A percentile compares a stretch with the other conserved stretches of the same genome.
Evolutionary conservation across 1,284 basidiomycete species (phyloP).

Genomic region (Naganishia liquefaciens): DNA sequence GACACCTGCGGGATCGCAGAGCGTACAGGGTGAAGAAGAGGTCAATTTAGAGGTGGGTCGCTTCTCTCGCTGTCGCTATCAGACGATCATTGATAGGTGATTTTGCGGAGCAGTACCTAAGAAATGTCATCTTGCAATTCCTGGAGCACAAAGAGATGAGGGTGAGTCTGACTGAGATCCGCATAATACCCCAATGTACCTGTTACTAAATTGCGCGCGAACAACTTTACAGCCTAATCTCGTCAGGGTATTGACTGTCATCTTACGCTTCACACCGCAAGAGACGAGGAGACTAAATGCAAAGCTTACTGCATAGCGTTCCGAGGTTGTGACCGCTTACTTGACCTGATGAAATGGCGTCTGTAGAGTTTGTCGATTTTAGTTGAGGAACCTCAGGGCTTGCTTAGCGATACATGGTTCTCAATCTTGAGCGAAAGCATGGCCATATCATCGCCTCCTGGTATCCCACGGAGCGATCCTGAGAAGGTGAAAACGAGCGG

Average conservation of each 20-base stretch:
- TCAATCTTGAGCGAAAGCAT: too few relatives aligned
- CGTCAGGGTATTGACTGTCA: conserved; percentile 82
- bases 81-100: not conserved
- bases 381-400: too few relatives aligned
- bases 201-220: conserved; percentile 16
- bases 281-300: conserved; percentile 82
- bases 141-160: conserved; percentile 86
- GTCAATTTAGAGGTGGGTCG: conserved; percentile 73
- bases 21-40: conserved; percentile 71
- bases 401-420: too few relatives aligned
- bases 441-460: too few relatives aligned
- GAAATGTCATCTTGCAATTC: conserved; percentile 92
- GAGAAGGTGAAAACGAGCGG: too few relatives aligned
- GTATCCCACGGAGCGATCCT: too few relatives aligned
- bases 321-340: not conserved
- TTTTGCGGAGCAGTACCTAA: conserved; percentile 63
- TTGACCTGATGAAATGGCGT: too few relatives aligned
- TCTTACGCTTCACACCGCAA: conserved; percentile 88
- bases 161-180: conserved; percentile 57
- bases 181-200: not conserved
- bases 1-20: conserved; percentile 30
- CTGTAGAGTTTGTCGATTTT: too few relatives aligned
- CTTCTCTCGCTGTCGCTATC: conserved; percentile 17
- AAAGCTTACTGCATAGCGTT: conserved; percentile 55
- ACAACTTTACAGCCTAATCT: conserved; percentile 69